These are phyloP conservation scores for Phytophthora sp. DNA, from an alignment of 352 stramenopile genomes.

Conservation along the genomic window DNA sequence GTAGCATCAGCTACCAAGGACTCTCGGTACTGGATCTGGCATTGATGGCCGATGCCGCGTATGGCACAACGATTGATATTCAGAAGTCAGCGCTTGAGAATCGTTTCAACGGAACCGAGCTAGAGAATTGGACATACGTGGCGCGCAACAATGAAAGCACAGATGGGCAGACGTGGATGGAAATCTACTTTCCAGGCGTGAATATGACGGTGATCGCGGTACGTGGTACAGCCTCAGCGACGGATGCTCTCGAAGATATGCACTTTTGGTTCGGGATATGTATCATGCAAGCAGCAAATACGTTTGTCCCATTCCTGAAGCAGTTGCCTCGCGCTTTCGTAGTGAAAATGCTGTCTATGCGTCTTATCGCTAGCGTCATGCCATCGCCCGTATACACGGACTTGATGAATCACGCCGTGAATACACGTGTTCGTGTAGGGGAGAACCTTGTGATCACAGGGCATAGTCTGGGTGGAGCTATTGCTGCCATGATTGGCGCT, in stretches of 20 bases:
- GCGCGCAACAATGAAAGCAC: slow-evolving; percentile 71
- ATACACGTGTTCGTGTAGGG: slow-evolving; percentile 48
- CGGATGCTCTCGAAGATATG: slow-evolving; percentile 83
- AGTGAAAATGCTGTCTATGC: slow-evolving; percentile 79
- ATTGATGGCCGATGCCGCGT: slow-evolving; percentile 78
- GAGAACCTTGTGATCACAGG: slow-evolving; percentile 77
- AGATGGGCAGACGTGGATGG: slow-evolving; percentile 82
- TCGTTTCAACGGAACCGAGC: slow-evolving; percentile 77
- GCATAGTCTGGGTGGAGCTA: slow-evolving; percentile 78
- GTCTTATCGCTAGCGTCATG: slow-evolving; percentile 68
- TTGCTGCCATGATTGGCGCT: slow-evolving; percentile 77
- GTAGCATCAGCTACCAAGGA: slow-evolving; percentile 63
- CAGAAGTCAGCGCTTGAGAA: slow-evolving; percentile 69
- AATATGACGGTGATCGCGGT: slow-evolving; percentile 88
- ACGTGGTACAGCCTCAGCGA: slow-evolving; percentile 78
- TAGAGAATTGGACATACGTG: slow-evolving; percentile 77
- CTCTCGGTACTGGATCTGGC: slow-evolving; percentile 79
- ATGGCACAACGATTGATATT: slow-evolving; percentile 67
- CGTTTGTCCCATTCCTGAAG: slow-evolving; percentile 86
- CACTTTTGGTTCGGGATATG: slow-evolving; percentile 89
- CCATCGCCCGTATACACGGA: slow-evolving; percentile 65
- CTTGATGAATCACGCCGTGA: slow-evolving; percentile 58
- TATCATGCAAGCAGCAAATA: slow-evolving; percentile 84
- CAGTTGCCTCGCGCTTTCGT: slow-evolving; percentile 75
- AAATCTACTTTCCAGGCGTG: slow-evolving; percentile 76